Base-by-base conservation (phyloP, 495 filamentous ascomycete species). In the Aspergillus haitiensis region DNA sequence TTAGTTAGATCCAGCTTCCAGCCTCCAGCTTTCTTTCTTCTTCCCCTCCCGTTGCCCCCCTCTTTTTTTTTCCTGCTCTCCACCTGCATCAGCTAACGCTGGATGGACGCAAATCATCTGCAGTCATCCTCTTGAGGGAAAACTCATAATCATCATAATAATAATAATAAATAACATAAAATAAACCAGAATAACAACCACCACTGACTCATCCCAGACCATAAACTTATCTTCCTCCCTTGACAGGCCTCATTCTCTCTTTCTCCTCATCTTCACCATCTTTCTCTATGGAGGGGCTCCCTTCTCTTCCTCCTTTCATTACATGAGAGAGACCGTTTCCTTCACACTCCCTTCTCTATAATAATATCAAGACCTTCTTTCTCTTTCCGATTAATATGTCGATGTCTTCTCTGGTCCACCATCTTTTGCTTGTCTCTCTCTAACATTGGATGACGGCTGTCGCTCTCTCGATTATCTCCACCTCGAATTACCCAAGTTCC, bases 221-320 rank as follows among this genome's bases (percentile, higher is more conserved):
- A 16, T 59, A 16, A 21, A 50, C 21, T 44, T 32, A 13, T 36
- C 46, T 46, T 34, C 33, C 49, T 40, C 39, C 36, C 35, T 53
- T 10, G 50, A 54, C 39, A 35, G 31, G 13, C 39, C 33, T 37
- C 52, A 31, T 57, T 56, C 39, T 54, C 55, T 54, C 51, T 51
- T 44, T 54, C 62, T 65, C 52, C 39, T 62, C 56, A 50, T 64
- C 47, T 39, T 46, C 53, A 55, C 59, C 48, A 27, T 64, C 34
- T 39, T 44, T 55, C 59, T 55, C 55, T 46, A 68, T 68, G 66
- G 66, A 68, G 66, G 66, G 66, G 54, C 46, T 56, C 61, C 60
- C 60, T 53, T 52, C 52, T 42, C 55, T 63, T 53, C 45, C 55
- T 53, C 60, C 52, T 56, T 63, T 39, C 32, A 56, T 61, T 56